Conservation (phyloP, 1,284 basidiomycete species). For the Hypsizygus ulmarius region DNA sequence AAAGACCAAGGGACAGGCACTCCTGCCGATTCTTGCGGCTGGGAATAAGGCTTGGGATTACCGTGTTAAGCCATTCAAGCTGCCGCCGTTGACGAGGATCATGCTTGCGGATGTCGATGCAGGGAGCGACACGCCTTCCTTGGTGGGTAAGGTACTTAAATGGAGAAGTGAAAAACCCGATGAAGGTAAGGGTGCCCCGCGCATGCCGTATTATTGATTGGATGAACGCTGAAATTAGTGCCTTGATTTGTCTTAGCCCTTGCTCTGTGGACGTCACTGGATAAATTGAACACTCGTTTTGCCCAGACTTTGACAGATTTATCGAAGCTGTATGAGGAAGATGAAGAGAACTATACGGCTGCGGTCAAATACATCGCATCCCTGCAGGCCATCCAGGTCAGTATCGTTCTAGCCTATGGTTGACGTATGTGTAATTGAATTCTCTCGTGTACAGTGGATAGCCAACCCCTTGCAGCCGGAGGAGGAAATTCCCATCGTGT, state of each 20-base stretch:
- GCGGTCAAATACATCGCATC: conserved; percentile 61
- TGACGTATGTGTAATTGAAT: neutral
- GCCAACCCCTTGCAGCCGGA: conserved; percentile 50
- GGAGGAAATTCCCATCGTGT: conserved; percentile 42
- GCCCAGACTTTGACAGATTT: conserved; percentile 51
- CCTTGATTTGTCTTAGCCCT: conserved; percentile 43
- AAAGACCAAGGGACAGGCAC: conserved; percentile 21
- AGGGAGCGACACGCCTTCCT: conserved; percentile 89
- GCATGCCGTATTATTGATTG: conserved; percentile 11
- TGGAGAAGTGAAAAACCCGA: conserved; percentile 72
- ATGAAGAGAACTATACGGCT: conserved; percentile 49
- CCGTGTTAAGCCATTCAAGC: conserved; percentile 62
- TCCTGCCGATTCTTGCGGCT: conserved; percentile 56
- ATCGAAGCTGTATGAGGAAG: conserved; percentile 43
- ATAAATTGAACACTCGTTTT: conserved; percentile 58
- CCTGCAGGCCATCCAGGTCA: conserved; percentile 56
- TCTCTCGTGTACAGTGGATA: conserved; percentile 45
- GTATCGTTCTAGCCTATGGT: conserved; percentile 3
- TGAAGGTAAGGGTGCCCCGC: conserved; percentile 43
- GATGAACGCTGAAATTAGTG: conserved; percentile 10
- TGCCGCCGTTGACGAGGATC: conserved; percentile 79
- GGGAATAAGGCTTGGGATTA: conserved; percentile 68
- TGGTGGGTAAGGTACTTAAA: conserved; percentile 84
- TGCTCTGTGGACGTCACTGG: conserved; percentile 68
- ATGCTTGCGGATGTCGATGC: conserved; percentile 92